Percentiles rank a stretch among this genome's conserved stretches.
Evolutionary conservation across 176 grass and related monocot species (phyloP).

Genomic region (Panicum miliaceum): DNA sequence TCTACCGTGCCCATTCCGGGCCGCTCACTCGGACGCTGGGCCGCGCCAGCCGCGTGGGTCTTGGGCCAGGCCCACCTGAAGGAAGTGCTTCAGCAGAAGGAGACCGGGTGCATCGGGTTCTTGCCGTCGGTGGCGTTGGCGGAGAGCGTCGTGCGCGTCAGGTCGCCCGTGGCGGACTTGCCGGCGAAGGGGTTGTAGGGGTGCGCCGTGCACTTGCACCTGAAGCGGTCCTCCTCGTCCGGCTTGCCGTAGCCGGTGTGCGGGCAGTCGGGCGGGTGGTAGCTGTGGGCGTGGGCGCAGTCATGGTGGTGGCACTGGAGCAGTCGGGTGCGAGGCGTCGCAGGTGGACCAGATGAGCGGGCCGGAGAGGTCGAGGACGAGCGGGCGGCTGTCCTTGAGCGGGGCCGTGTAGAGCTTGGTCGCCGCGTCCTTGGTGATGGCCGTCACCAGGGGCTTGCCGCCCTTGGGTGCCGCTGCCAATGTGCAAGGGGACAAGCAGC

Average conservation of each 20-base stretch:
- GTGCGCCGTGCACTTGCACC: constrained; percentile 56
- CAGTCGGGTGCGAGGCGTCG: not conserved
- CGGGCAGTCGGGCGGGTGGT: constrained; percentile 41
- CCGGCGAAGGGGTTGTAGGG: constrained; percentile 52
- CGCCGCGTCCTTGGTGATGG: constrained; percentile 49
- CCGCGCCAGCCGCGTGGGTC: no score
- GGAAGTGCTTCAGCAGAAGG: no score
- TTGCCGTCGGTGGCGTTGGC: constrained; percentile 65
- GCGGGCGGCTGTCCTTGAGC: constrained; percentile 8
- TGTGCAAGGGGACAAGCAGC: not conserved
- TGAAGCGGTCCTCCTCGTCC: not conserved
- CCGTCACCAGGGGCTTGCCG: constrained; percentile 29
- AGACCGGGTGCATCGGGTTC: constrained; percentile 42
- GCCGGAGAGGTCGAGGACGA: constrained; percentile 63
- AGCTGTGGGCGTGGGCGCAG: constrained; percentile 45
- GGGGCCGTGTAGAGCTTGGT: constrained; percentile 45
- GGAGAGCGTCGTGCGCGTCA: constrained; percentile 28
- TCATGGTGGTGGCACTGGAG: constrained; percentile 32
- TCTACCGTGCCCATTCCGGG: no score
- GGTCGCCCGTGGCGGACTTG: constrained; percentile 25
- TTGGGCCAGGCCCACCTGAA: no score
- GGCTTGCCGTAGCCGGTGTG: constrained; percentile 35
- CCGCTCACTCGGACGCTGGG: no score
- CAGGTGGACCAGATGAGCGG: constrained; percentile 56
- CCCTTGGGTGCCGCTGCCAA: not conserved